phyloP scores from a whole-genome alignment of 73 alveolate genomes.

The Tetrahymena elliotti region DNA sequence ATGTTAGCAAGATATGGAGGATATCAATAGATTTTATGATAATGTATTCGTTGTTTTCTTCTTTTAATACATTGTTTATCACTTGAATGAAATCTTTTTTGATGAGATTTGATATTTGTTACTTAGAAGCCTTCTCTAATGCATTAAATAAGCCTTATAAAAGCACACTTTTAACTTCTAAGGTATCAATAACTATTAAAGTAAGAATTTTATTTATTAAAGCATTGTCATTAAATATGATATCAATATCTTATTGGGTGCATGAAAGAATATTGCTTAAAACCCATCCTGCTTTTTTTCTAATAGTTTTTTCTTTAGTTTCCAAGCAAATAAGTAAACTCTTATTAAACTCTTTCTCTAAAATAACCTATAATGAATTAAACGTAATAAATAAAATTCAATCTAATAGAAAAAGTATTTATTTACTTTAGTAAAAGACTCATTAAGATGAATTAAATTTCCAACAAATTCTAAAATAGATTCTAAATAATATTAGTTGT shows the following conservation, averaged over 20 bases:
- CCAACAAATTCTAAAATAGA: neutral
- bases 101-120: neutral
- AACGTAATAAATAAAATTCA: neutral
- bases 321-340: neutral
- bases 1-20: neutral
- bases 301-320: neutral
- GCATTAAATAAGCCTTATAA: neutral
- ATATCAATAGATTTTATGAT: neutral
- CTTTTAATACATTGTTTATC: neutral
- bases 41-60: neutral
- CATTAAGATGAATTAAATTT: neutral
- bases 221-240: neutral
- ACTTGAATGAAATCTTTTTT: neutral
- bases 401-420: neutral
- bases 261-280: neutral
- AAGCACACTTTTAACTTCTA: neutral
- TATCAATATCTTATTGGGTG: neutral
- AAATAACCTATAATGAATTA: neutral
- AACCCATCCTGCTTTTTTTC: neutral
- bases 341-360: neutral
- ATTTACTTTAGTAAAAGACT: neutral
- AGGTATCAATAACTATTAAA: neutral
- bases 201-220: neutral
- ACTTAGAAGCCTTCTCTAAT: neutral
- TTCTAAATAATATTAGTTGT: neutral